Evolutionary conservation across 2,329 filamentous ascomycete species (phyloP), one percentile per base, ranked within the genome.

Genomic region (Tolypocladium tropicale): DNA sequence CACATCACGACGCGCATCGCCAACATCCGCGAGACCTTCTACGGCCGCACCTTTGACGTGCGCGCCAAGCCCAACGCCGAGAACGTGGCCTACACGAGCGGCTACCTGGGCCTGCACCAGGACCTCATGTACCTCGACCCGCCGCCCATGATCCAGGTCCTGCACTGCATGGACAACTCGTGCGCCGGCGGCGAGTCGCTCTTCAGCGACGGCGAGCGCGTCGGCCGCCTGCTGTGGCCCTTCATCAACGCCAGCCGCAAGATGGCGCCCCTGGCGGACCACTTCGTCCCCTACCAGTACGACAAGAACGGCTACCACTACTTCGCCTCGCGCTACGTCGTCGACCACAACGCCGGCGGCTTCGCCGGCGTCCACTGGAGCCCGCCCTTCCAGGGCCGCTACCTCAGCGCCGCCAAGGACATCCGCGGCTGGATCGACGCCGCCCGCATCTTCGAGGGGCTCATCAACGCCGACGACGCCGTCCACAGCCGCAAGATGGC

Each of bases 1-100:
- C 72, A 77, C 25, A 83, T 97, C 57, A 88, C 85, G 2, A 76
- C 78, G 4, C 82, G 85, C 53, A 88, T 97, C 57, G 92, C 91
- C 1, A 82, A 82, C 36, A 74, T 96, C 30, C 88, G 90, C 65
- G 85, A 90, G 63, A 94, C 92, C 9, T 94, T 97, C 67, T 97
- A 97, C 70, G 94, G 94, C 46, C 77, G 80, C 62, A 95, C 90
- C 0, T 97, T 92, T 84, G 88, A 96, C 70, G 93, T 97, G 14
- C 82, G 84, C 55, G 90, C 86, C 4, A 87, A 95, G 54, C 86
- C 88, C 1, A 70, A 89, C 55, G 90, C 92, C 28, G 91, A 93
- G 67, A 97, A 97, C 68, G 89, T 96, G 4, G 93, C 94, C 11
- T 91, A 97, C 73, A 96, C 93, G 1, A 86, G 81, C 65, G 80